Percentiles rank a stretch among this genome's conserved stretches.
Conservation (phyloP, 2,329 filamentous ascomycete genomes). For the Colletotrichum sp. region DNA sequence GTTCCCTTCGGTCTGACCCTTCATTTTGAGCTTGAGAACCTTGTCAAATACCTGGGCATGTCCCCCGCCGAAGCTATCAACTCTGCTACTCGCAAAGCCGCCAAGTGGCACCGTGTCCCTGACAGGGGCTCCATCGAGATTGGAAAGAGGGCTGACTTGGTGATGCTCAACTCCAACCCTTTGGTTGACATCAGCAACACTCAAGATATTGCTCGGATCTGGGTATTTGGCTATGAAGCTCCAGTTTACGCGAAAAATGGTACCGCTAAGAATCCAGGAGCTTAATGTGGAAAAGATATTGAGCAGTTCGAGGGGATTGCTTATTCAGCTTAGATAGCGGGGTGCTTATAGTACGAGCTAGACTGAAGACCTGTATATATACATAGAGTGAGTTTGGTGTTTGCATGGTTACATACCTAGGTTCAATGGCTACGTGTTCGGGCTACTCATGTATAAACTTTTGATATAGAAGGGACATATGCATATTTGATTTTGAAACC, state of each 20-base stretch:
- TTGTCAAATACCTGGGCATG: background rate
- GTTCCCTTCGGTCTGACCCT: background rate
- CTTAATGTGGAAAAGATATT: background rate
- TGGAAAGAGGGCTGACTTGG: background rate
- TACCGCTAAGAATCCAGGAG: background rate
- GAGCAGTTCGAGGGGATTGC: background rate
- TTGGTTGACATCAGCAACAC: background rate
- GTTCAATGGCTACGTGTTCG: background rate
- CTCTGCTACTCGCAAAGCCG: background rate
- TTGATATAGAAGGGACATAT: background rate
- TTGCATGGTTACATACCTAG: background rate
- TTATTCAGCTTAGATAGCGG: background rate
- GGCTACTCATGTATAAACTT: background rate
- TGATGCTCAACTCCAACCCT: background rate
- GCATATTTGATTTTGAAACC: background rate
- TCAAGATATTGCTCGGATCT: background rate
- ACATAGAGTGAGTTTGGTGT: background rate
- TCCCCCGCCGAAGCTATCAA: background rate
- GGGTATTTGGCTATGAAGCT: background rate
- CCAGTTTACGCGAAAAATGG: background rate
- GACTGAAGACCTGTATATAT: background rate
- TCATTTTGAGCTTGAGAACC: background rate
- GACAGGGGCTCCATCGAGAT: background rate
- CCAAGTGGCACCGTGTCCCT: background rate
- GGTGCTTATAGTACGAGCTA: background rate